Conservation (phyloP, 805 yeast species). For the Priceomyces carsonii region DNA sequence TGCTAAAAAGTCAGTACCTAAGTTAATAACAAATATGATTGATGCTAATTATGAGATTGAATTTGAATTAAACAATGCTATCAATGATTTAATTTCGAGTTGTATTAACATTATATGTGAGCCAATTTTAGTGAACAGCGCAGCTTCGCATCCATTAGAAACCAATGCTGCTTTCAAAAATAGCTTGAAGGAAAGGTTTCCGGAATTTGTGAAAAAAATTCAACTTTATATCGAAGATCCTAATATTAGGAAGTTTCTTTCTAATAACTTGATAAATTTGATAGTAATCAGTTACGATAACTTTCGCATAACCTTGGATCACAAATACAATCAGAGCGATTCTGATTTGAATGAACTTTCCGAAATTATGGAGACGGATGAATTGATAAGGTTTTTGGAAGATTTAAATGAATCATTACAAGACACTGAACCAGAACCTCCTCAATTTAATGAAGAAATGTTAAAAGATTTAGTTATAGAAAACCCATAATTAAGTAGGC, state of each 20-base stretch:
- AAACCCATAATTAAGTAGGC: neutral
- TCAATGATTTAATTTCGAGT: conserved; percentile 65
- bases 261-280: conserved; percentile 44
- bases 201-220: conserved; percentile 54
- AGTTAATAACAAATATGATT: conserved; percentile 75
- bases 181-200: conserved; percentile 54
- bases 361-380: conserved; percentile 64
- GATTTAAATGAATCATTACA: conserved; percentile 28
- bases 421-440: conserved; percentile 17
- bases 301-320: conserved; percentile 42
- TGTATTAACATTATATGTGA: conserved; percentile 44
- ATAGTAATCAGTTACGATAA: conserved; percentile 57
- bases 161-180: conserved; percentile 45
- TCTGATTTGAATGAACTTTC: conserved; percentile 20
- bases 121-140: conserved; percentile 35
- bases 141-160: conserved; percentile 25
- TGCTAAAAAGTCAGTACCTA: conserved; percentile 72
- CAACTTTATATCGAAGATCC: conserved; percentile 56
- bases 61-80: conserved; percentile 66
- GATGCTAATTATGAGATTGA: conserved; percentile 77
- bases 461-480: conserved; percentile 15
- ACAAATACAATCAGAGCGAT: conserved; percentile 21
- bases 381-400: conserved; percentile 51
- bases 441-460: conserved; percentile 27
- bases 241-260: conserved; percentile 35